phyloP scores from a whole-genome alignment of 2,329 filamentous ascomycete species.

The Alternaria conjuncta region DNA sequence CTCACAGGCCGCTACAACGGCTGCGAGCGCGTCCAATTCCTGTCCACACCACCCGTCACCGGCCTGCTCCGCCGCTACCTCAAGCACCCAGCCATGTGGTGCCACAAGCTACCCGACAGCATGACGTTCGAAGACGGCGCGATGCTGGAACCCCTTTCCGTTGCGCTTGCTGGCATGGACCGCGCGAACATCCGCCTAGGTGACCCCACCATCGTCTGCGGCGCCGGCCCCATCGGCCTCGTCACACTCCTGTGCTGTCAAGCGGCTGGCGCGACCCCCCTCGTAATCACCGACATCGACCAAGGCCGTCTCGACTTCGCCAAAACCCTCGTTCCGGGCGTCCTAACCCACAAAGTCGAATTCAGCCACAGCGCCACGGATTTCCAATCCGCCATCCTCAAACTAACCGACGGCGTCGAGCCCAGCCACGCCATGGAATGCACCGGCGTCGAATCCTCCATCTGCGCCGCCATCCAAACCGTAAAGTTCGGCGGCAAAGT shows the following conservation, averaged over 20 bases:
- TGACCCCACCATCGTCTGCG: slow-evolving; percentile 87
- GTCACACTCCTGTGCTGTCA: slow-evolving; percentile 80
- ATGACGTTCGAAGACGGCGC: slow-evolving; percentile 93
- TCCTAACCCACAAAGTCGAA: slow-evolving; percentile 80
- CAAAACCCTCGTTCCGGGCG: slow-evolving; percentile 78
- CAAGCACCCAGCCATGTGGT: slow-evolving; percentile 93
- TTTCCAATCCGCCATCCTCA: slow-evolving; percentile 71
- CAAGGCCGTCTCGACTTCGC: slow-evolving; percentile 84
- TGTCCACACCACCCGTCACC: slow-evolving; percentile 87
- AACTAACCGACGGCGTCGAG: slow-evolving; percentile 73
- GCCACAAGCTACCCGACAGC: slow-evolving; percentile 85
- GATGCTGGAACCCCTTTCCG: slow-evolving; percentile 86
- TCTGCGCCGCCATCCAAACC: slow-evolving; percentile 84
- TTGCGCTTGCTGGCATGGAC: slow-evolving; percentile 87
- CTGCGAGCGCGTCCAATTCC: slow-evolving; percentile 83
- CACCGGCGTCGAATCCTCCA: slow-evolving; percentile 90
- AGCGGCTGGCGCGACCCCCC: slow-evolving; percentile 86
- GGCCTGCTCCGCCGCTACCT: slow-evolving; percentile 90
- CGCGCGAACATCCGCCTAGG: slow-evolving; percentile 80
- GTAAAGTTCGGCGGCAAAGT: slow-evolving; percentile 96
- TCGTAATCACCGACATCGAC: slow-evolving; percentile 95
- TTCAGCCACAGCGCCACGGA: slow-evolving; percentile 69
- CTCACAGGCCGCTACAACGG: slow-evolving; percentile 94
- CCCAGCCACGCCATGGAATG: slow-evolving; percentile 87
- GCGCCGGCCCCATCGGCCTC: slow-evolving; percentile 91